Base-by-base conservation (phyloP, 805 yeast species). In the Saccharomyces eubayanus region DNA sequence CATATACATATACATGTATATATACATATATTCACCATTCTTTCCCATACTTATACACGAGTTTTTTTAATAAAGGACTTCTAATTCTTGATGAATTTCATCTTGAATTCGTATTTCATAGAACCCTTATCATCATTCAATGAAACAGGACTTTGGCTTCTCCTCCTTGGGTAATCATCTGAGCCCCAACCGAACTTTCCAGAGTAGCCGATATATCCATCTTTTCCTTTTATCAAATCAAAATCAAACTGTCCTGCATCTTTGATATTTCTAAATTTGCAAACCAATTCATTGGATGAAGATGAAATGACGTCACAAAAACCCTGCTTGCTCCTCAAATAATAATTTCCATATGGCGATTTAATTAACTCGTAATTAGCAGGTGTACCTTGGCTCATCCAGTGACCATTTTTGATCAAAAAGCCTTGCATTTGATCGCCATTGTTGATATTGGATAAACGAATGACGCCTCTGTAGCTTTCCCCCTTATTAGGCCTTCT, bases 381-480 rank as follows among this genome's bases (percentile, higher is more conserved):
- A 69, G 97, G 92, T 0, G 94, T 81, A 1, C 97, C 97, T 45
- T 72, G 67, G 4, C 78, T 66, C 71, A 85, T 88, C 94, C 96
- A 91, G 59, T 82, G 79, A 3, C 99, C 99, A 63, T 81, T 87
- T 56, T 87, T 81, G 63, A 91, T 92, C 55, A 92, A 63, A 61
- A 68, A 74, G 1, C 89, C 90, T 11, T 31, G 29, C 6, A 27
- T 21, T 49, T 65, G 57, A 1, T 60, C 53, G 21, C 64, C 62
- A 31, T 66, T 62, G 16, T 75, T 78, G 27, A 70, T 68, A 27
- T 16, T 48, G 5, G 31, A 36, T 21, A 31, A 14, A 21, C 43
- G 31, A 31, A 48, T 21, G 64, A 56, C 16, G 43, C 55, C 45
- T 9, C 51, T 51, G n/a, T 49, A 48, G 9, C 57, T 47, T 10